A percentile compares a stretch with the other conserved stretches of the same genome.
phyloP scores from a whole-genome alignment of 768 basidiomycete genomes.

The Paxillus rubicundulus region DNA sequence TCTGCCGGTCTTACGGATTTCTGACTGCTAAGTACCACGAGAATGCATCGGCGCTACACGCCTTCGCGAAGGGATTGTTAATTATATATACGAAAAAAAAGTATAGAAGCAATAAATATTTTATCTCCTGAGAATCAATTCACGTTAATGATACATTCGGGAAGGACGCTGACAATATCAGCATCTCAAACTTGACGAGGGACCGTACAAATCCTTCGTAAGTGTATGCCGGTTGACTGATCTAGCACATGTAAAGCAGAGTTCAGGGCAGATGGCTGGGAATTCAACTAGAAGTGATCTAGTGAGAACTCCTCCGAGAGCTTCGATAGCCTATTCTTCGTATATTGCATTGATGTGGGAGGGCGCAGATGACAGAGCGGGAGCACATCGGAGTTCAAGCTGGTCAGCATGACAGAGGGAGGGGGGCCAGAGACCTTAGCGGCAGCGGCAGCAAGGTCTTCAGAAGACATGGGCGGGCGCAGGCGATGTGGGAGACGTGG shows the following conservation, averaged over 20 bases:
- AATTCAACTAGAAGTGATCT: background rate
- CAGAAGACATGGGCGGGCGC: slow-evolving; percentile 16
- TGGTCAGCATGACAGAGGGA: background rate
- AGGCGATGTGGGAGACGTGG: slow-evolving; percentile 13
- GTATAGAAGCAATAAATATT: background rate
- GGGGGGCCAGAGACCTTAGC: background rate
- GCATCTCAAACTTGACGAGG: background rate
- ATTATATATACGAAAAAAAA: background rate
- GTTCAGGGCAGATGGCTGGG: background rate
- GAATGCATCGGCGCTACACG: slow-evolving; percentile 24
- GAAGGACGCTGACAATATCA: background rate
- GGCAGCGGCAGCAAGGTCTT: background rate
- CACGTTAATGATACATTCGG: background rate
- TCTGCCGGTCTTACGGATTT: slow-evolving; percentile 50
- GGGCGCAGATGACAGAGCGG: slow-evolving; percentile 25
- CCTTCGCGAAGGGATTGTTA: background rate
- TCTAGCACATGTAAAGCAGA: background rate
- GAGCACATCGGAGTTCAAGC: slow-evolving; percentile 24
- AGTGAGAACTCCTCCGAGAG: background rate
- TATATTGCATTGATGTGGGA: background rate
- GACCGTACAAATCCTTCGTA: background rate
- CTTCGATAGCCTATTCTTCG: background rate
- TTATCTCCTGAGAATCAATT: background rate
- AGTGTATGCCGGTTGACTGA: background rate
- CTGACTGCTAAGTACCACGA: slow-evolving; percentile 39